Percentiles rank a stretch among this genome's conserved stretches.
phyloP scores from a whole-genome alignment of 140 eudicot species.

The Stevia rebaudiana region DNA sequence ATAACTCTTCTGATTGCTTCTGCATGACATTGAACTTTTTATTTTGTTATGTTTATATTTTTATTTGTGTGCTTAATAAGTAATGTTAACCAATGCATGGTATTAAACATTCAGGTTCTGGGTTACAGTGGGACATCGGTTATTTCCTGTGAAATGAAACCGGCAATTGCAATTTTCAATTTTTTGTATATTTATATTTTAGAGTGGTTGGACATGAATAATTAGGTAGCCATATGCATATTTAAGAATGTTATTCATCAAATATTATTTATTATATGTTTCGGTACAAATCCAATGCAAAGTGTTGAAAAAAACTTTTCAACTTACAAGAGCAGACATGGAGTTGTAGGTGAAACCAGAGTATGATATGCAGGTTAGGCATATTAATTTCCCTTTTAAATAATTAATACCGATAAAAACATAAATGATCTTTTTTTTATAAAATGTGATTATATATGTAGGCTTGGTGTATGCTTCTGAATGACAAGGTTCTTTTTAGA shows the following conservation, averaged over 20 bases:
- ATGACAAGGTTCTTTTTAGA: conserved; percentile 90
- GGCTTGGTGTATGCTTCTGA: conserved; percentile 98
- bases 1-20: background rate
- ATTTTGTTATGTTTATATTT: background rate
- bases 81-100: background rate
- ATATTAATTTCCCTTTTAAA: background rate
- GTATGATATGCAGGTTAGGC: conserved; percentile 33
- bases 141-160: conserved; percentile 74
- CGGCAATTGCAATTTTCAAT: conserved; percentile 35
- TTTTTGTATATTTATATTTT: background rate
- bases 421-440: background rate
- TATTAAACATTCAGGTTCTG: conserved; percentile 63
- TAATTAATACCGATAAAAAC: conserved; percentile 17
- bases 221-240: background rate
- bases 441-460: conserved; percentile 16
- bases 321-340: conserved; percentile 59
- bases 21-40: background rate
- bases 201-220: background rate
- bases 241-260: background rate
- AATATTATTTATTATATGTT: conserved; percentile 7
- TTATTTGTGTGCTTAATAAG: background rate
- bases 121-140: conserved; percentile 55
- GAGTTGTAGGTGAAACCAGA: conserved; percentile 73
- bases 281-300: conserved; percentile 75
- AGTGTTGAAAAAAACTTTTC: conserved; percentile 78